Evolutionary conservation across 2,329 filamentous ascomycete genomes (phyloP), one percentile per base, ranked within the genome.

Genomic region (Arthrobotrys sphaeroides): DNA sequence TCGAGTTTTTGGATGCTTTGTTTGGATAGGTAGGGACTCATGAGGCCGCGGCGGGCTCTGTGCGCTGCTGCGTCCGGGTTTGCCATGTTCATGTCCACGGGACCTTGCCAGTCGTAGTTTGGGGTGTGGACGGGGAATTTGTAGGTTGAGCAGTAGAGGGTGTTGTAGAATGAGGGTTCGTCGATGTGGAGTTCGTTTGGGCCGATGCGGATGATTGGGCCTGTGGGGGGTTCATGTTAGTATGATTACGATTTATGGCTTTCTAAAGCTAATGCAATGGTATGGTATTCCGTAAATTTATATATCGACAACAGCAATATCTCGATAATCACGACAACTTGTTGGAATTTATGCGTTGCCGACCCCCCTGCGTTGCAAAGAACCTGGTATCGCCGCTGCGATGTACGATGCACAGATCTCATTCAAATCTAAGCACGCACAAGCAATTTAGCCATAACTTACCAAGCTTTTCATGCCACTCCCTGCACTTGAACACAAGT

Each of bases 181-280:
- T 62, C 62, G 13, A 70, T 70, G n/a, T 70, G 53, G 5, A 70
- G 53, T 7, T 70, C 55, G 24, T 70, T 62, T 7, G 66, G 66
- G 7, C 55, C 66, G 43, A 70, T 53, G 10, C 66, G 66, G 22
- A 70, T 70, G 1, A 70, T 70, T 20, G 66, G 55, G 10, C 66
- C 55, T 70, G 16, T 26, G 7, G 13, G 4, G 2, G 28, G 18
- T 55, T 22, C 6, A n/a, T n/a, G n/a, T n/a, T n/a, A n/a, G n/a
- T n/a, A n/a, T n/a, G n/a, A n/a, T n/a, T n/a, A n/a, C n/a, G n/a
- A n/a, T n/a, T n/a, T n/a, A n/a, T n/a, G n/a, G n/a, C n/a, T n/a
- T n/a, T n/a, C n/a, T n/a, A n/a, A n/a, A n/a, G n/a, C n/a, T n/a
- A n/a, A n/a, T n/a, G n/a, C n/a, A n/a, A n/a, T n/a, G n/a, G n/a